Conservation (phyloP, 257 asterid genomes). For the Lithospermum erythrorhizon region DNA sequence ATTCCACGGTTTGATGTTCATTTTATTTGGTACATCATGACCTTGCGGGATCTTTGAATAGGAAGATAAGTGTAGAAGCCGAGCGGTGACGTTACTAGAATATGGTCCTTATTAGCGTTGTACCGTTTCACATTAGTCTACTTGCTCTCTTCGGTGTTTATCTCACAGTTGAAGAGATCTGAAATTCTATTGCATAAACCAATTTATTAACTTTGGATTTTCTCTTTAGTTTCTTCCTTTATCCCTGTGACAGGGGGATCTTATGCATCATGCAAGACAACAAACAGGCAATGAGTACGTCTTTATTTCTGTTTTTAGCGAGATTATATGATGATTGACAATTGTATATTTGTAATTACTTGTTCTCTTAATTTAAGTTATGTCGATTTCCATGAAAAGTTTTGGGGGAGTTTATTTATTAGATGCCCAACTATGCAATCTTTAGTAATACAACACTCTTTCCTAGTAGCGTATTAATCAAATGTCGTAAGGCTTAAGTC, state of each 20-base stretch:
- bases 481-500: slow-evolving; percentile 3
- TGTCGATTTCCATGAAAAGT: too few relatives aligned
- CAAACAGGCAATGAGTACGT: slow-evolving; percentile 78
- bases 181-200: too few relatives aligned
- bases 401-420: background rate
- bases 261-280: slow-evolving; percentile 47
- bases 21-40: too few relatives aligned
- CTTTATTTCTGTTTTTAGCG: background rate
- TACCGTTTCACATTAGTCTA: too few relatives aligned
- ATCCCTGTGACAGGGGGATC: slow-evolving; percentile 57
- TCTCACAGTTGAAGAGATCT: too few relatives aligned
- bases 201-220: background rate
- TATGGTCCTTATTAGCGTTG: too few relatives aligned
- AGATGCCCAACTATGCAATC: background rate
- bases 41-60: too few relatives aligned
- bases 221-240: background rate
- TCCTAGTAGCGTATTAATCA: background rate
- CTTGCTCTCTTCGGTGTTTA: too few relatives aligned
- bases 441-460: slow-evolving; percentile 2
- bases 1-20: too few relatives aligned
- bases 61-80: too few relatives aligned
- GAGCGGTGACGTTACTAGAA: too few relatives aligned
- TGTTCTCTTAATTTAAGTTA: background rate
- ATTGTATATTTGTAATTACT: background rate
- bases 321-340: background rate